Evolutionary conservation across 768 basidiomycete species (phyloP).

Genomic region (Tulasnella sp.): DNA sequence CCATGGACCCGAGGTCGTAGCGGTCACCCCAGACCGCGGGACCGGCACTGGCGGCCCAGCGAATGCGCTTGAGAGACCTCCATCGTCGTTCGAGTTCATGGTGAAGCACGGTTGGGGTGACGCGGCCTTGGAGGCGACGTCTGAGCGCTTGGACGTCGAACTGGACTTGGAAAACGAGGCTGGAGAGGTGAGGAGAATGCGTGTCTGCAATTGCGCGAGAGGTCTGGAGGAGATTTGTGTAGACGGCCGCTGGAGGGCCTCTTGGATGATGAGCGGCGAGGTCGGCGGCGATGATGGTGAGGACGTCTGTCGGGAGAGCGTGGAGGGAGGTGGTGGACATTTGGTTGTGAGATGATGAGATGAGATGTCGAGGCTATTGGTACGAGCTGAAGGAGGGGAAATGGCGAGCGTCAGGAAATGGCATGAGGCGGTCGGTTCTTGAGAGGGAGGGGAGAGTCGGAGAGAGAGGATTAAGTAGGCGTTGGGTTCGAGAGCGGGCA

Average conservation of each 20-base stretch:
- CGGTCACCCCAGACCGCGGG: constrained; percentile 30
- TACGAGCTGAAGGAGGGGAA: neutral
- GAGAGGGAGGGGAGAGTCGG: neutral
- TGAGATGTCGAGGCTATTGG: neutral
- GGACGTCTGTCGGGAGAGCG: constrained; percentile 50
- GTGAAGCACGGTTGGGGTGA: constrained; percentile 44
- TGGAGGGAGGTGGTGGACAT: constrained; percentile 36
- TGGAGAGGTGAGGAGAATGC: constrained; percentile 45
- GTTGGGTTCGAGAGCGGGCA: neutral
- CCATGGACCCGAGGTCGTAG: constrained; percentile 27
- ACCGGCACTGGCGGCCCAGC: constrained; percentile 35
- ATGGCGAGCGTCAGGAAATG: neutral
- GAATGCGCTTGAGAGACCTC: constrained; percentile 34
- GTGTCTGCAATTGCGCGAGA: constrained; percentile 11
- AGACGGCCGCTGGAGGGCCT: constrained; percentile 54
- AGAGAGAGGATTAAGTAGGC: constrained; percentile 15
- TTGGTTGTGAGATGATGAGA: neutral
- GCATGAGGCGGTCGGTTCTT: neutral
- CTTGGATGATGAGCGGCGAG: constrained; percentile 49
- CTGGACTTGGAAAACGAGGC: constrained; percentile 54
- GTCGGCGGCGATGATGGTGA: constrained; percentile 58
- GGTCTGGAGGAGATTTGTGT: constrained; percentile 35
- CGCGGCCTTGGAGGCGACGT: constrained; percentile 55
- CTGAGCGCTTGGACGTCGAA: constrained; percentile 60
- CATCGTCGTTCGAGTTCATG: constrained; percentile 37